Percentiles rank a stretch among this genome's conserved stretches.
phyloP scores from a whole-genome alignment of 192 early-diverging fungal genomes.

The Backusella circina region DNA sequence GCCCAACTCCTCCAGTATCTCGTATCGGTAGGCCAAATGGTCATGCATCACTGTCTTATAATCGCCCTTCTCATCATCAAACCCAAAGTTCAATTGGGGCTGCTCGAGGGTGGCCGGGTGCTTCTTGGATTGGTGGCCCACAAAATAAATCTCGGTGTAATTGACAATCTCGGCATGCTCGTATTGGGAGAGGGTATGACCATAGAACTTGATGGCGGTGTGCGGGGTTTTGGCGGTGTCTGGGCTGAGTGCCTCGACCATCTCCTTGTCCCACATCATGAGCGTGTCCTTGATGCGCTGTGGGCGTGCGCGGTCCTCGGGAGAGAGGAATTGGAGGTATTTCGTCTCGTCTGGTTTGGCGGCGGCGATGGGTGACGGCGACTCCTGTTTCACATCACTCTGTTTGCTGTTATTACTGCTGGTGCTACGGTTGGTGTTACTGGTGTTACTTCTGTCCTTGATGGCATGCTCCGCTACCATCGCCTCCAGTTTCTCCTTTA shows the following conservation, averaged over 20 bases:
- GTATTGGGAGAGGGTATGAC: constrained; percentile 69
- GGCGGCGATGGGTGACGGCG: background rate
- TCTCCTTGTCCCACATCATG: background rate
- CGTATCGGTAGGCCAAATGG: constrained; percentile 88
- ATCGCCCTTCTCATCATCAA: constrained; percentile 94
- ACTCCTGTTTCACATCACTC: no score
- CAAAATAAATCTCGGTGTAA: constrained; percentile 80
- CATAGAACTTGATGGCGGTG: constrained; percentile 59
- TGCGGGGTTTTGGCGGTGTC: constrained; percentile 43
- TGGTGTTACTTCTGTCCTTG: background rate
- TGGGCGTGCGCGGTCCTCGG: background rate
- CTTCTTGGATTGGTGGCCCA: constrained; percentile 69
- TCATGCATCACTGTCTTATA: constrained; percentile 85
- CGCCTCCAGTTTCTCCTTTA: constrained; percentile 17
- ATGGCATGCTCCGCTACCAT: constrained; percentile 23
- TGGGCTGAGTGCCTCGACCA: background rate
- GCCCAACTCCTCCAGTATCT: constrained; percentile 83
- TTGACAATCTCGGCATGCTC: constrained; percentile 85
- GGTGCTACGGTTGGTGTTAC: background rate
- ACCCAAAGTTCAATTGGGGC: constrained; percentile 54
- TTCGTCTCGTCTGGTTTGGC: background rate
- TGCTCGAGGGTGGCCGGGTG: constrained; percentile 51
- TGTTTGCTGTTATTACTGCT: background rate
- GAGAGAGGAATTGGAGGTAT: background rate
- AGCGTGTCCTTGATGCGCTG: background rate